These are phyloP conservation scores for Apiospora koreana DNA, from an alignment of 2,329 filamentous ascomycete genomes.

Conservation along the genomic window DNA sequence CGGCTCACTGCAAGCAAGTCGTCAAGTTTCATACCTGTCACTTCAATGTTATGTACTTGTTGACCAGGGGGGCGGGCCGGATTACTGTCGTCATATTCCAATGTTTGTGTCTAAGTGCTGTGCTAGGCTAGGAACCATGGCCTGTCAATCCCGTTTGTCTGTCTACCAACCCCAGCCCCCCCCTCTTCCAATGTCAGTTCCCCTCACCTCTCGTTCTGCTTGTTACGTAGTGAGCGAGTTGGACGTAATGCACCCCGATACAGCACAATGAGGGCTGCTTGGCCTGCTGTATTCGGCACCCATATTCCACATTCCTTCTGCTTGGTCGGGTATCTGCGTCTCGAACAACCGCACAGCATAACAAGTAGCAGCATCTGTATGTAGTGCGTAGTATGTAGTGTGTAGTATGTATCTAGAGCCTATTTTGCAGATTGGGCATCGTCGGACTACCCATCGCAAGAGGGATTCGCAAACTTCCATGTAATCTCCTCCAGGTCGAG, in stretches of 20 bases:
- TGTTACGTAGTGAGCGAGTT: not conserved
- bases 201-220: not conserved
- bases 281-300: not conserved
- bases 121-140: not conserved
- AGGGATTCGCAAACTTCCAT: slow-evolving; percentile 1
- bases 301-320: not conserved
- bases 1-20: not conserved
- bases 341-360: not conserved
- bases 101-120: not conserved
- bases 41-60: too few relatives aligned
- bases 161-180: not conserved
- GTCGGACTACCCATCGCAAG: not conserved
- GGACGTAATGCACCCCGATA: not conserved
- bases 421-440: not conserved
- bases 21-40: slow-evolving; percentile 8
- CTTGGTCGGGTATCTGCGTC: not conserved
- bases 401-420: too few relatives aligned
- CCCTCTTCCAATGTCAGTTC: not conserved
- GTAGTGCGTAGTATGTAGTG: too few relatives aligned
- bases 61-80: not conserved
- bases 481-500: not conserved
- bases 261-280: not conserved
- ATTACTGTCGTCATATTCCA: slow-evolving; percentile 2
- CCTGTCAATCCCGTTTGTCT: not conserved
- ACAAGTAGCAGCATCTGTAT: not conserved